Percentiles rank a stretch among this genome's conserved stretches.
Conservation (phyloP, 805 yeast genomes). For the Ogataea ramenticola region DNA sequence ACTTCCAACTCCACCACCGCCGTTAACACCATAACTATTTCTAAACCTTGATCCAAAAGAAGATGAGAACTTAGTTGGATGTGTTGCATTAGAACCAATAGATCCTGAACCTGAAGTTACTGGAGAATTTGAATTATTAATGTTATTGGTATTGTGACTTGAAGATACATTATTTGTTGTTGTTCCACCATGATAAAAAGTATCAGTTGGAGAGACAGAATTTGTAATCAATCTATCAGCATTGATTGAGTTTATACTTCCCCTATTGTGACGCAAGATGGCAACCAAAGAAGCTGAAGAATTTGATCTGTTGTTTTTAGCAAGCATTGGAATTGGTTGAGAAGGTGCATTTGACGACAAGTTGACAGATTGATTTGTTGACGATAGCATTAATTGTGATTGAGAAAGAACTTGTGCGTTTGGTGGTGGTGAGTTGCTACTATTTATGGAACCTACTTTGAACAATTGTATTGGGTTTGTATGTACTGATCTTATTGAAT, state of each 20-base stretch:
- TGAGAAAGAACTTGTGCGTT: neutral
- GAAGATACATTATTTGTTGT: no score
- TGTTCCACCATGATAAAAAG: neutral
- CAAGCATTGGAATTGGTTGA: slow-evolving; percentile 24
- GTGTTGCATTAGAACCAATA: slow-evolving; percentile 7
- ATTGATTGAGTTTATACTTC: slow-evolving; percentile 3
- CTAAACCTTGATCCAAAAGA: slow-evolving; percentile 58
- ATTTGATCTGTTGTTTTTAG: slow-evolving; percentile 29
- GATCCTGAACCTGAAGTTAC: slow-evolving; percentile 12
- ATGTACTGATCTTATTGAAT: neutral
- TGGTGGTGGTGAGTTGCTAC: slow-evolving; percentile 22
- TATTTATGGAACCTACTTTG: slow-evolving; percentile 51
- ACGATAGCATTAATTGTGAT: neutral
- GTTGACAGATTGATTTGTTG: neutral
- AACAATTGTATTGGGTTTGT: slow-evolving; percentile 48
- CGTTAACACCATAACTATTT: slow-evolving; percentile 7
- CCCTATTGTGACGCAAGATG: slow-evolving; percentile 33
- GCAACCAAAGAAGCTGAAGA: slow-evolving; percentile 51
- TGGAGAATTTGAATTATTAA: slow-evolving; percentile 2
- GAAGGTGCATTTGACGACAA: slow-evolving; percentile 14
- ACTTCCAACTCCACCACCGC: slow-evolving; percentile 16
- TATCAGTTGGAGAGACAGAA: slow-evolving; percentile 1
- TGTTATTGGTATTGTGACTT: slow-evolving; percentile 1
- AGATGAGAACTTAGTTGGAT: slow-evolving; percentile 56
- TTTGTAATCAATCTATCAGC: slow-evolving; percentile 1